Evolutionary conservation across 2,329 filamentous ascomycete species (phyloP), one percentile per base, ranked within the genome.

Genomic region (Aspergillus sp.): DNA sequence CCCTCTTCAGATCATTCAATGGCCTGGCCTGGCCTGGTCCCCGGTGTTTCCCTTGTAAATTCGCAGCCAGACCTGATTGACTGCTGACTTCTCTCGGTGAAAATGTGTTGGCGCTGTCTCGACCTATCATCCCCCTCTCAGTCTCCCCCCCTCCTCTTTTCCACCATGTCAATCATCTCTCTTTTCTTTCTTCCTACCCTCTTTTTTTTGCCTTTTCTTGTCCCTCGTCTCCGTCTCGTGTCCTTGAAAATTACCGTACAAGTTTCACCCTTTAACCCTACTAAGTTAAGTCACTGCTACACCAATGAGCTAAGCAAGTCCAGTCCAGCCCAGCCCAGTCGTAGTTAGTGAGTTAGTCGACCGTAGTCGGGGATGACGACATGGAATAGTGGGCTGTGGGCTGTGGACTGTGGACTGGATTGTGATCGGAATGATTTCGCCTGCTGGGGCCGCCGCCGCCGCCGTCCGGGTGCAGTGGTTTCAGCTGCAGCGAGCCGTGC

Each of bases 401-500:
- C 19, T 19, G 35, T 37, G 35, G 5, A 2, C 15, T n/a, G 21
- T 46, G 44, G 6, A 14, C 43, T 45, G 43, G 19, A 7, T 19
- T 19, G 35, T 37, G 14, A 37, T 37, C 35, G 46, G 33, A n/a
- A 14, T 41, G 19, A 17, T n/a, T 33, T 51, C n/a, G 35, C 11
- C 31, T 48, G 44, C 12, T 19, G 11, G 12, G 41, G 27, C 27
- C 27, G 27, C 27, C 27, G 27, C 27, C 9, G 23, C 23, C 27
- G 27, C 27, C 9, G 23, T 7, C 23, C 15, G 27, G 11, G 15
- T 57, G 48, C 25, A 39, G 45, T 48, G 50, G 63, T 65, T 65
- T 66, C 64, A 64, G 59, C 64, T 64, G 64, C 64, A 64, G 57
- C 62, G 52, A 63, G 59, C 64, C 64, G 63, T 63, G 57, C 52